Conservation (phyloP, 1,284 basidiomycete species). For the Microstroma glucosiphilum region DNA sequence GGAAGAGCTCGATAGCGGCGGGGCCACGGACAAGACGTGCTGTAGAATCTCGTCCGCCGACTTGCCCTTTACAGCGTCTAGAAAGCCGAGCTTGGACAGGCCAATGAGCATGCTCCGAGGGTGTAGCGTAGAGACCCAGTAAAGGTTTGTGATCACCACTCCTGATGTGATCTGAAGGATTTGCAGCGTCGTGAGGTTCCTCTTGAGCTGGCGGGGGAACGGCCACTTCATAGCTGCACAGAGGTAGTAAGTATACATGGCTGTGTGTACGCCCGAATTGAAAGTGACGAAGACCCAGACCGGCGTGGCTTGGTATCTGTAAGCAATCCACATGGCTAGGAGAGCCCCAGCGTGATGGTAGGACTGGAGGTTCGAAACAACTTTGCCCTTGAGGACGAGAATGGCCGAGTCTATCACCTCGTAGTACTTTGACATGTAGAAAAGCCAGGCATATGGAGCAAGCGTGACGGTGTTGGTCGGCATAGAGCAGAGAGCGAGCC, state of each 20-base stretch:
- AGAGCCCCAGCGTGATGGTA: conserved; percentile 49
- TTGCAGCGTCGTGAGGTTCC: conserved; percentile 42
- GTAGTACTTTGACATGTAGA: conserved; percentile 49
- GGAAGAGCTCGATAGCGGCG: background rate
- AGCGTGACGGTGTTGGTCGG: conserved; percentile 40
- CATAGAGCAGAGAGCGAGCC: conserved; percentile 50
- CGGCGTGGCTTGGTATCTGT: conserved; percentile 38
- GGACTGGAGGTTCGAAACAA: conserved; percentile 44
- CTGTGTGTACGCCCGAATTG: conserved; percentile 44
- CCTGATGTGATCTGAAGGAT: conserved; percentile 40
- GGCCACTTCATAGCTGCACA: conserved; percentile 36
- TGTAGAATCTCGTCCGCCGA: background rate
- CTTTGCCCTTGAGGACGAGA: conserved; percentile 50
- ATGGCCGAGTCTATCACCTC: conserved; percentile 49
- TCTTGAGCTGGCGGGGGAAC: conserved; percentile 37
- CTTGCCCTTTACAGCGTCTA: background rate
- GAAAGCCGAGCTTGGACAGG: conserved; percentile 11
- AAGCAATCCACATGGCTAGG: conserved; percentile 50
- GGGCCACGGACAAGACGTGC: background rate
- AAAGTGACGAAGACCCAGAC: conserved; percentile 44
- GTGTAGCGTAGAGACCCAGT: conserved; percentile 25
- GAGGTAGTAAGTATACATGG: conserved; percentile 39
- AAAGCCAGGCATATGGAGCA: conserved; percentile 42
- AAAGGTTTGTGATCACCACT: conserved; percentile 38
- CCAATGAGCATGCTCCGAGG: conserved; percentile 18